Evolutionary conservation across 805 yeast species (phyloP), one percentile per base, ranked within the genome.

Genomic region (Starmera quercuum): DNA sequence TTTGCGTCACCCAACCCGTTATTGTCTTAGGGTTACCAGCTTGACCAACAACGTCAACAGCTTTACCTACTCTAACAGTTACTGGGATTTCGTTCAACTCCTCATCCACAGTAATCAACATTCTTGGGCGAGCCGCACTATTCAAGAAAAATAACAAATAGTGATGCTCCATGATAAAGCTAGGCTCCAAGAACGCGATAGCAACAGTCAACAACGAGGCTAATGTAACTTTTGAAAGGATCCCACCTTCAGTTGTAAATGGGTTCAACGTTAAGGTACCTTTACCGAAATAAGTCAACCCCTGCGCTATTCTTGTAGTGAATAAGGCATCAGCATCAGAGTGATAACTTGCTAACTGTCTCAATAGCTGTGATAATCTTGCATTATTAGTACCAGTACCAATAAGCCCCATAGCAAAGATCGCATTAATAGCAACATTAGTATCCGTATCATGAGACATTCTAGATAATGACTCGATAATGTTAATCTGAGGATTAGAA

Each of bases 321-420:
- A 92, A 92, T 47, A 90, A 64, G 12, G 94, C 80, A 35, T 92
- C 79, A 37, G 90, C 94, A 53, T 88, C 83, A 34, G 83, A 73
- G 58, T 92, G 94, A 59, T 92, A 92, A 35, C 85, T 78, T 1
- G 98, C 97, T 48, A 92, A 71, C 61, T 92, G 97, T 59, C 98
- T 77, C 53, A 92, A 71, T 43, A 92, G 70, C 64, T 92, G 98
- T 4, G 97, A 97, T 44, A 92, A 70, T 64, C 99, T 82, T 7
- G 99, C 98, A 56, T 92, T 92, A 62, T 92, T 90, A 20, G 98
- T 92, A 62, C 99, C 99, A 15, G 97, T 92, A 56, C 98, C 98
- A 47, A 90, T 95, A 42, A 92, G 64, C 35, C 99, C 99, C 97
- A 92, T 88, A 29, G 95, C 79, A 51, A 85, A 90, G 43, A 92